These are phyloP conservation scores for Pelagophyceae sp. DNA, from an alignment of 352 stramenopile species.

Conservation along the genomic window DNA sequence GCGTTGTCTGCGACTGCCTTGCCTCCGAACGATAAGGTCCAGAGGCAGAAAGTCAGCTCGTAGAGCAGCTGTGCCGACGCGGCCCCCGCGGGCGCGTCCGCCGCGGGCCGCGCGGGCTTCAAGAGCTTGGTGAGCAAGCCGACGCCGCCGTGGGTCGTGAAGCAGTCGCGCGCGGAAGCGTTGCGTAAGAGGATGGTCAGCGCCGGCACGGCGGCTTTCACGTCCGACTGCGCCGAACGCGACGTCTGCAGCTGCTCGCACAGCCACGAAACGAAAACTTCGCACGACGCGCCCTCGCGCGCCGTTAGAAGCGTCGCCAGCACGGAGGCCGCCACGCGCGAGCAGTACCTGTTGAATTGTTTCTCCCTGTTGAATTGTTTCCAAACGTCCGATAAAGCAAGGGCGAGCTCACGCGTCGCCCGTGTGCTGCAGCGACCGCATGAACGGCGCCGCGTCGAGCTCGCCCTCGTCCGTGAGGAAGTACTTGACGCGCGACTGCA, in stretches of 20 bases:
- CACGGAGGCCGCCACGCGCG: slow-evolving; percentile 46
- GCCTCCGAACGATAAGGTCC: slow-evolving; percentile 85
- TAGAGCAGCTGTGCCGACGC: slow-evolving; percentile 82
- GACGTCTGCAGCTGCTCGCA: slow-evolving; percentile 45
- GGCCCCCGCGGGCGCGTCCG: slow-evolving; percentile 34
- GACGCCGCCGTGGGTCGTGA: slow-evolving; percentile 76
- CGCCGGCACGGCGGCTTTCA: slow-evolving; percentile 70
- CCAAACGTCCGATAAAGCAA: too few relatives aligned
- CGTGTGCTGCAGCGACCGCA: slow-evolving; percentile 46
- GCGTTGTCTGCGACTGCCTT: slow-evolving; percentile 48
- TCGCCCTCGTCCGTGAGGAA: slow-evolving; percentile 54
- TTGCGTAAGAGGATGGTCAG: slow-evolving; percentile 80
- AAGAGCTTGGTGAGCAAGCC: slow-evolving; percentile 65
- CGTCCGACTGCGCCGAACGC: slow-evolving; percentile 33
- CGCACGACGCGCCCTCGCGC: slow-evolving; percentile 48
- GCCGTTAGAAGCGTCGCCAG: slow-evolving; percentile 49
- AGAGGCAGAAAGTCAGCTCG: slow-evolving; percentile 91
- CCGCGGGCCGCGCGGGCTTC: slow-evolving; percentile 24
- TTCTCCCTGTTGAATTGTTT: too few relatives aligned
- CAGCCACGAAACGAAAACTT: slow-evolving; percentile 53
- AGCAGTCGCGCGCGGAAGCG: slow-evolving; percentile 71
- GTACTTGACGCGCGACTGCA: slow-evolving; percentile 43
- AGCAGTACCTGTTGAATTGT: slow-evolving; percentile 54
- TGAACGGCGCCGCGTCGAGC: slow-evolving; percentile 49
- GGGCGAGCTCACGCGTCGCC: too few relatives aligned